Percentiles rank a stretch among this genome's conserved stretches.
phyloP scores from a whole-genome alignment of 768 basidiomycete genomes.

The Chalciporus sphaerocephalus region DNA sequence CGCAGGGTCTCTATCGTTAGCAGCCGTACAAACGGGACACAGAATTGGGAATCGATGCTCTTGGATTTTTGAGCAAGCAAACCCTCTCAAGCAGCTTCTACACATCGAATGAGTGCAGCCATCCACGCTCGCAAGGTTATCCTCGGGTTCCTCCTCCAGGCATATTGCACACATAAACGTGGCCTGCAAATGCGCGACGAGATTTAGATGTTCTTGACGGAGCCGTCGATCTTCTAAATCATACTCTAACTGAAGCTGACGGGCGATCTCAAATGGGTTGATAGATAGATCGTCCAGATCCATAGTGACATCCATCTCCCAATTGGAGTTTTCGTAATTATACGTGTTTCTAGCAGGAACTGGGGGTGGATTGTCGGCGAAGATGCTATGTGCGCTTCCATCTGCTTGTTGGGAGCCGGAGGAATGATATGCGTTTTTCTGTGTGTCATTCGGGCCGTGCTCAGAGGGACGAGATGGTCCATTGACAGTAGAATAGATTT shows the following conservation, averaged over 20 bases:
- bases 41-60: conserved; percentile 56
- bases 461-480: neutral
- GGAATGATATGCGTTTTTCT: neutral
- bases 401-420: neutral
- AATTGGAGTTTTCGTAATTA: conserved; percentile 14
- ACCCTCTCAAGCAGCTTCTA: conserved; percentile 44
- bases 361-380: conserved; percentile 26
- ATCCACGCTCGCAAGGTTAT: conserved; percentile 39
- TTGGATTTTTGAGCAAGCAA: conserved; percentile 43
- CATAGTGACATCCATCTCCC: neutral
- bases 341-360: conserved; percentile 11
- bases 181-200: conserved; percentile 27
- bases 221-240: conserved; percentile 41
- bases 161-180: conserved; percentile 57
- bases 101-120: conserved; percentile 53
- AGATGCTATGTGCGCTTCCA: conserved; percentile 16
- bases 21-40: conserved; percentile 52
- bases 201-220: conserved; percentile 31
- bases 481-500: neutral
- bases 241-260: conserved; percentile 21
- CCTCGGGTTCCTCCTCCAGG: conserved; percentile 44
- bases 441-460: neutral
- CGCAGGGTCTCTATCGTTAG: conserved; percentile 24
- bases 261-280: neutral
- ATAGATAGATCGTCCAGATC: conserved; percentile 4